Evolutionary conservation across 139 green algal species (phyloP), one percentile per base, ranked within the genome.

Genomic region (Haematococcus sp.): DNA sequence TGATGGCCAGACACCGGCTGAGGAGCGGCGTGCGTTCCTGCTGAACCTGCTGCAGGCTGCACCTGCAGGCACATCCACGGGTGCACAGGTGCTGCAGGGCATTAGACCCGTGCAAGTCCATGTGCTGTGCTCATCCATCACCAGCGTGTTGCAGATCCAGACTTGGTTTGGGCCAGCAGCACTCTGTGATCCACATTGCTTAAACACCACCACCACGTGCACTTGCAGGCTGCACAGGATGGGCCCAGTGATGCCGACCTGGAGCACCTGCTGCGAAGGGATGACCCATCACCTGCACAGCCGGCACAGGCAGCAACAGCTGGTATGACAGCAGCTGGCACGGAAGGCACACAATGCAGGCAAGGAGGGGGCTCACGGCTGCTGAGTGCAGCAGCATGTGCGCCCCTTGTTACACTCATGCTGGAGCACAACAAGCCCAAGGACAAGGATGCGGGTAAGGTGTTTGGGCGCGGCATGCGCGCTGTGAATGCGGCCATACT

Each of bases 21-120:
- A 92, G 30, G 83, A 92, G 54, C 82, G 91, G 44, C 81, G 87
- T 27, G 28, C 85, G 46, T 94, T 91, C 73, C 80, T 97, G 43
- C 76, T 96, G 44, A 79, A 79, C 16, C 63, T 93, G 23, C 71
- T 94, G 30, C 59, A 75, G 9, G 46, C 23, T 9, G 32, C 33
- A 56, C 32, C 23, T 13, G 43, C 34, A 55, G 11, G 40, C 40
- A 49, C 40, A 11, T 49, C 40, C 11, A 11, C 40, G 40, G 40
- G 40, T 19, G 40, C 40, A 11, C 40, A 49, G 40, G 40, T 49
- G n/a, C n/a, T n/a, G n/a, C n/a, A n/a, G n/a, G n/a, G n/a, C n/a
- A n/a, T n/a, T n/a, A n/a, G n/a, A n/a, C n/a, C n/a, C n/a, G 40
- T 49, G 40, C 40, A 49, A 11, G 7, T 7, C 40, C 40, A 11